Percentiles rank a stretch among this genome's conserved stretches.
phyloP scores from a whole-genome alignment of 805 yeast species.

The Myxozyma vanderwaltii region DNA sequence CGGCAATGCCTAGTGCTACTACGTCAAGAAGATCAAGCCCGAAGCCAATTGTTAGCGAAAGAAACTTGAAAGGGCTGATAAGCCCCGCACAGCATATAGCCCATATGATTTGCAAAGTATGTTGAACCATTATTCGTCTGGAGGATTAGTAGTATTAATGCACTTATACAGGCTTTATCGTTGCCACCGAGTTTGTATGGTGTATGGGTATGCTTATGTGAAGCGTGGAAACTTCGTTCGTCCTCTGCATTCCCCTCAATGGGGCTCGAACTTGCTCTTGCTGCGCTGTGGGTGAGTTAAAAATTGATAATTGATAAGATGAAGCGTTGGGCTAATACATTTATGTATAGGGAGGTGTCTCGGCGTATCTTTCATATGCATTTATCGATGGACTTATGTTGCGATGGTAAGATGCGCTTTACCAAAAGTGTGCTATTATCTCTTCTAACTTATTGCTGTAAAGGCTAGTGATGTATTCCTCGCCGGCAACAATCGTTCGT shows the following conservation, averaged over 20 bases:
- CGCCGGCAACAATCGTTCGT: slow-evolving; percentile 83
- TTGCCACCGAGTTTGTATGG: slow-evolving; percentile 67
- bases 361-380: slow-evolving; percentile 79
- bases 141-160: neutral
- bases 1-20: neutral
- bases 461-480: slow-evolving; percentile 81
- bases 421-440: neutral
- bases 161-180: slow-evolving; percentile 56
- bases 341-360: slow-evolving; percentile 65
- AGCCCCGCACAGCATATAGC: slow-evolving; percentile 21
- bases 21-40: slow-evolving; percentile 18
- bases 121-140: neutral
- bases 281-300: slow-evolving; percentile 70
- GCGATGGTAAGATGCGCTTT: slow-evolving; percentile 53
- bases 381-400: slow-evolving; percentile 87
- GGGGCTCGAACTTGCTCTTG: slow-evolving; percentile 69
- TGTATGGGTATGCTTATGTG: slow-evolving; percentile 42
- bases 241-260: slow-evolving; percentile 44
- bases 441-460: neutral
- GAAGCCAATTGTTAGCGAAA: slow-evolving; percentile 17
- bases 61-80: slow-evolving; percentile 15
- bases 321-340: too few species aligned
- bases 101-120: slow-evolving; percentile 23
- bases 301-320: too few species aligned
- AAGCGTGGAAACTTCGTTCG: slow-evolving; percentile 41